These are phyloP conservation scores for Globisporangium rhizosaccharum DNA, from an alignment of 352 stramenopile species.

Conservation along the genomic window DNA sequence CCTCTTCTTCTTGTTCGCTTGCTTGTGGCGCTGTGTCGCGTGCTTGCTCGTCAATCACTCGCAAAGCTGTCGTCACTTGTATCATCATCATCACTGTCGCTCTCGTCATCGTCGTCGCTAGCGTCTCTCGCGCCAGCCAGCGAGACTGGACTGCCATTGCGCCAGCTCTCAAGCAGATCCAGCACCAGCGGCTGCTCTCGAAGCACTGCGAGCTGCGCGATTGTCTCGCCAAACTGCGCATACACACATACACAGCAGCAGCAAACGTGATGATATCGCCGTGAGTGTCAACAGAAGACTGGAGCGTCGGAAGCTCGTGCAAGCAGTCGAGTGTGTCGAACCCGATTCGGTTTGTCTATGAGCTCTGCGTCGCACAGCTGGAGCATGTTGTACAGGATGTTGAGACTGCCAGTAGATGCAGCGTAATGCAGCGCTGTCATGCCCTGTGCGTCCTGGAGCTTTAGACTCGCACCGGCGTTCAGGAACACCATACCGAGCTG, in stretches of 20 bases:
- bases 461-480: conserved; percentile 52
- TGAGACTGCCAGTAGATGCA: conserved; percentile 42
- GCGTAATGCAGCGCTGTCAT: conserved; percentile 74
- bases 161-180: conserved; percentile 39
- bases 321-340: conserved; percentile 8
- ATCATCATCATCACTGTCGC: conserved; percentile 16
- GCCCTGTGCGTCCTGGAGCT: conserved; percentile 62
- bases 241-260: not conserved
- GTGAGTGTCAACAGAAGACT: not conserved
- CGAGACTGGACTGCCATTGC: conserved; percentile 29
- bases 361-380: conserved; percentile 54
- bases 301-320: not conserved
- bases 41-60: not conserved
- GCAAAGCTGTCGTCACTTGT: not conserved
- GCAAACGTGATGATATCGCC: not conserved
- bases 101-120: conserved; percentile 16
- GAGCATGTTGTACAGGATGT: conserved; percentile 58
- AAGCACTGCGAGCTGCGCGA: conserved; percentile 42
- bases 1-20: conserved; percentile 12
- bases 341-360: conserved; percentile 53
- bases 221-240: conserved; percentile 49
- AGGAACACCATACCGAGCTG: conserved; percentile 73
- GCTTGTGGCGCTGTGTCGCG: not conserved
- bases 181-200: conserved; percentile 26
- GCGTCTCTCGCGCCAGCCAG: conserved; percentile 15